Conservation (phyloP, 202 grass and related monocot genomes). For the Zizania palustris region DNA sequence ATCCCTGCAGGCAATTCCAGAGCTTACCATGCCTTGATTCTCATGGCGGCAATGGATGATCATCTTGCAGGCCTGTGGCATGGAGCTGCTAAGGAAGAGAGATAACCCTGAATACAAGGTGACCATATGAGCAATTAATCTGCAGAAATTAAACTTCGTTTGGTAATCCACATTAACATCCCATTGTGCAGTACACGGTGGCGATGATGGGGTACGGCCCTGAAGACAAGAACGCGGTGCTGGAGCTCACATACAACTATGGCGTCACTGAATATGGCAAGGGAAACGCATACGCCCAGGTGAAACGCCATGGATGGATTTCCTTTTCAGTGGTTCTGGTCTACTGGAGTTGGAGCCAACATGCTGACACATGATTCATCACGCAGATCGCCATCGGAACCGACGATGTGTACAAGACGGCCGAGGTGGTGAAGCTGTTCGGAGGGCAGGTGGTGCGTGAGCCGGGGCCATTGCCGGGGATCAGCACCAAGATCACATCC, state of each 20-base stretch:
- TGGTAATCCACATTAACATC: neutral
- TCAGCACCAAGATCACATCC: constrained; percentile 79
- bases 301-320: neutral
- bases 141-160: neutral
- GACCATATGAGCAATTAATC: constrained; percentile 10
- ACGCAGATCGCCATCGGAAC: constrained; percentile 78
- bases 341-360: no score
- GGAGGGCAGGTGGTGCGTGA: constrained; percentile 68
- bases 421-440: constrained; percentile 57
- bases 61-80: constrained; percentile 58
- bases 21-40: no score
- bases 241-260: constrained; percentile 78
- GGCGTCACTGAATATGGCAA: constrained; percentile 63
- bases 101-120: constrained; percentile 82
- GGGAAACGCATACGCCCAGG: constrained; percentile 68
- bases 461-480: constrained; percentile 69
- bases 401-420: constrained; percentile 77
- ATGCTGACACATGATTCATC: neutral
- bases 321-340: neutral
- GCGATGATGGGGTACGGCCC: constrained; percentile 77
- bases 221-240: constrained; percentile 65
- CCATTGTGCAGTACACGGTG: constrained; percentile 49
- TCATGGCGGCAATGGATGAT: neutral
- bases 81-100: constrained; percentile 63
- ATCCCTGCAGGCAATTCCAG: neutral